Evolutionary conservation across 805 yeast species (phyloP), one percentile per base, ranked within the genome.

Genomic region (Suhomyces faveliae): DNA sequence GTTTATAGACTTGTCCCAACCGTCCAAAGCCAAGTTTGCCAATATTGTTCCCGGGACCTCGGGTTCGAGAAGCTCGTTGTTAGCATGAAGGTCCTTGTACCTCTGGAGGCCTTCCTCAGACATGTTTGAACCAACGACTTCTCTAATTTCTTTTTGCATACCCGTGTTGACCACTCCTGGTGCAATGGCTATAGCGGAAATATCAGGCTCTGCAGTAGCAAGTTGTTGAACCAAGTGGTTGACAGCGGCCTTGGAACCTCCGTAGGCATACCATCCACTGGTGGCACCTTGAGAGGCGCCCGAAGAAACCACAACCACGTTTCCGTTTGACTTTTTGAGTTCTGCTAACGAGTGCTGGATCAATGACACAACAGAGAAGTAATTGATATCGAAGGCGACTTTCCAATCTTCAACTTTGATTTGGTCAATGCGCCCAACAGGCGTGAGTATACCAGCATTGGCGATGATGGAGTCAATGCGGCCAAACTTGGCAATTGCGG

Each of bases 151-250:
- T 6, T 54, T 63, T 68, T 94, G 98, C 98, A 94, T 92, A 17
- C 72, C 73, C 1, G 99, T 92, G 61, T 89, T 89, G 1, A 94
- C 97, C 1, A 89, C 96, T 3, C 99, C 98, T 0, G 98, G 98
- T 0, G 96, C 97, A 20, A 94, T 76, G 0, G 97, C 74, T 9
- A 90, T 68, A 3, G 85, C 72, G 29, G 69, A 65, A n/a, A 89
- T 67, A 3, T 56, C 61, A 0, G 69, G 74, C 61, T 87, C 90
- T 58, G 90, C 97, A 5, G 68, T 71, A 0, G 88, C 85, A 12
- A 92, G 63, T 11, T 87, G 80, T 41, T 69, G 60, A 5, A 88
- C 83, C 45, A 89, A 77, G 57, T 85, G 90, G 64, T 92, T 90
- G 43, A 92, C 62, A 0, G 97, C 96, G 0, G 97, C 97, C 64